Percentiles rank a stretch among this genome's conserved stretches.
Evolutionary conservation across 2,329 filamentous ascomycete genomes (phyloP).

Genomic region (Chrysoporthe cubensis): DNA sequence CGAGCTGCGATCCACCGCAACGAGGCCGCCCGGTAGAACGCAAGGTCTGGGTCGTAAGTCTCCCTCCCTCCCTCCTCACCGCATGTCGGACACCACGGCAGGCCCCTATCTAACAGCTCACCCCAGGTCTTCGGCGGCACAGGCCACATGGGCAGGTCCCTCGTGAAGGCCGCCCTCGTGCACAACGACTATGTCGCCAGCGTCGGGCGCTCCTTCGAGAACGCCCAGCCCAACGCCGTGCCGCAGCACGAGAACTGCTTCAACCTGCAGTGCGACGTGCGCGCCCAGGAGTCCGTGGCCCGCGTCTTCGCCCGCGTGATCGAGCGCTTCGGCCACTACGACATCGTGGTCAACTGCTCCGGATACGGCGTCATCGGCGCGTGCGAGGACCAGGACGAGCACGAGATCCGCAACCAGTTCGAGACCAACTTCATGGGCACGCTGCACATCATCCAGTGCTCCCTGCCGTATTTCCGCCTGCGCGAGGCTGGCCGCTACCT

Average conservation of each 20-base stretch:
- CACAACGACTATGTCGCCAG: conserved; percentile 84
- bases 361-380: conserved; percentile 95
- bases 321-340: conserved; percentile 76
- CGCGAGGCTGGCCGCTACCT: conserved; percentile 80
- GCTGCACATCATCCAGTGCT: conserved; percentile 87
- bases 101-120: conserved; percentile 17
- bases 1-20: conserved; percentile 84
- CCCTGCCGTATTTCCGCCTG: conserved; percentile 83
- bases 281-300: conserved; percentile 76
- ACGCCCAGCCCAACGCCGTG: conserved; percentile 72
- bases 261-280: conserved; percentile 86
- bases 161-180: conserved; percentile 79
- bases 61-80: conserved; percentile 11
- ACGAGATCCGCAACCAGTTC: conserved; percentile 93
- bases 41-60: conserved; percentile 84
- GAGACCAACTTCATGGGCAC: conserved; percentile 98
- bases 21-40: conserved; percentile 71
- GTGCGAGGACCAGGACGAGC: conserved; percentile 95
- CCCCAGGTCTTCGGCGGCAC: conserved; percentile 86
- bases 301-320: conserved; percentile 72
- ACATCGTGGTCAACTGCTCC: conserved; percentile 91
- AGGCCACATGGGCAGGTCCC: conserved; percentile 92
- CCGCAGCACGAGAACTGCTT: conserved; percentile 74
- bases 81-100: conserved; percentile 7
- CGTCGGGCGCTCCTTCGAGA: conserved; percentile 82